These are phyloP conservation scores for Leccinum obscurum DNA, from an alignment of 768 basidiomycete species.

Conservation along the genomic window DNA sequence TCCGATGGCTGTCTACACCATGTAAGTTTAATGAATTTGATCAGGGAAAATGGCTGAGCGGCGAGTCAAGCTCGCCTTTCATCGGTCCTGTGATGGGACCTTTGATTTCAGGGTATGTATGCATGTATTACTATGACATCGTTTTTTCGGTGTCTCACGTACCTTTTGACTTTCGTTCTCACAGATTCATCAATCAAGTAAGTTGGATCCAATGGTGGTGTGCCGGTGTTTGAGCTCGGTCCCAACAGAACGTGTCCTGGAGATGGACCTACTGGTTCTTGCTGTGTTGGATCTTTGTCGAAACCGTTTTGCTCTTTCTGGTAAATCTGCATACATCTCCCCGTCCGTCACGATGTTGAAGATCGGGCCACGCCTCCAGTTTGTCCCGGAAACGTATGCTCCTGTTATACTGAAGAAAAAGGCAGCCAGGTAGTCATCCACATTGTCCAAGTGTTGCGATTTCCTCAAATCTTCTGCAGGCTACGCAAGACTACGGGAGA, in stretches of 20 bases:
- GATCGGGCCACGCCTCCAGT: slow-evolving; percentile 31
- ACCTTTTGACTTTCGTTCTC: slow-evolving; percentile 1
- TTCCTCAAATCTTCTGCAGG: slow-evolving; percentile 20
- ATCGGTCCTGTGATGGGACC: slow-evolving; percentile 58
- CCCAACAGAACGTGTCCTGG: slow-evolving; percentile 54
- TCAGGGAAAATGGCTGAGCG: not conserved
- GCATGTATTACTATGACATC: not conserved
- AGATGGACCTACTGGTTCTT: slow-evolving; percentile 77
- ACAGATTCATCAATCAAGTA: slow-evolving; percentile 70
- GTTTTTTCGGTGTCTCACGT: not conserved
- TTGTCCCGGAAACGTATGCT: slow-evolving; percentile 72
- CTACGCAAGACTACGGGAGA: slow-evolving; percentile 59
- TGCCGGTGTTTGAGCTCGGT: not conserved
- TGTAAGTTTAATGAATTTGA: slow-evolving; percentile 24
- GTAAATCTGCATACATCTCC: slow-evolving; percentile 35
- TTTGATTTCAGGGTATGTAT: slow-evolving; percentile 54
- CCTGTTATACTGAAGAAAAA: slow-evolving; percentile 63
- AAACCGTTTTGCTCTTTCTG: slow-evolving; percentile 50
- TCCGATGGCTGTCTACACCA: slow-evolving; percentile 58
- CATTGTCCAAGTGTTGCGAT: not conserved
- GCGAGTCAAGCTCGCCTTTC: slow-evolving; percentile 45
- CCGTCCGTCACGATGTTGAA: not conserved
- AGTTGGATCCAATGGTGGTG: slow-evolving; percentile 6
- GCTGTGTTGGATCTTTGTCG: slow-evolving; percentile 65
- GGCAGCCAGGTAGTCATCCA: slow-evolving; percentile 45